A percentile compares a stretch with the other conserved stretches of the same genome.
Conservation (phyloP, 805 yeast genomes). For the Sugiyamaella marilandica region DNA sequence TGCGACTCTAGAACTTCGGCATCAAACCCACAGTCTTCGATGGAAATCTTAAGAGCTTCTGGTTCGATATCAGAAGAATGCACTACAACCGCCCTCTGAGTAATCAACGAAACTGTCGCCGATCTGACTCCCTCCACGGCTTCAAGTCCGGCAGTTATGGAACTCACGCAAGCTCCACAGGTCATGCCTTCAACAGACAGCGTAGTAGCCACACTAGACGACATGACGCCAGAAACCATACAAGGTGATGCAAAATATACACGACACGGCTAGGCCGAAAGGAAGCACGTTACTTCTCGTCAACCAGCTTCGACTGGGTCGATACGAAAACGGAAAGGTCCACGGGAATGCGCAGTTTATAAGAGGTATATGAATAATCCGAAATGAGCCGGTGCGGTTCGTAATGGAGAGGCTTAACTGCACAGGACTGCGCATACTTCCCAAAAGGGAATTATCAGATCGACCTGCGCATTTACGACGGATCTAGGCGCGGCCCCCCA, state of each 20-base stretch:
- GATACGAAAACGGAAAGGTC: too few relatives aligned
- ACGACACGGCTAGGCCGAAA: not conserved
- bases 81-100: conserved; percentile 62
- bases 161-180: conserved; percentile 75
- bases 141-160: conserved; percentile 55
- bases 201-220: conserved; percentile 10
- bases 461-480: too few relatives aligned
- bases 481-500: too few relatives aligned
- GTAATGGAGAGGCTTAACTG: too few relatives aligned
- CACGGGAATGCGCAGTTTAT: not conserved
- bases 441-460: too few relatives aligned
- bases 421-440: too few relatives aligned
- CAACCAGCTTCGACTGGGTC: too few relatives aligned
- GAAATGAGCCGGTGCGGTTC: too few relatives aligned
- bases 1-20: conserved; percentile 31
- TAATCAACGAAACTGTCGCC: conserved; percentile 65
- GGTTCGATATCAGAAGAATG: conserved; percentile 39
- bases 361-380: too few relatives aligned
- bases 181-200: conserved; percentile 72
- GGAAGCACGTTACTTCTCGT: too few relatives aligned
- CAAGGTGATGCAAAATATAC: not conserved
- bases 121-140: conserved; percentile 45
- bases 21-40: conserved; percentile 78
- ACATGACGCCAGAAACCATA: too few relatives aligned
- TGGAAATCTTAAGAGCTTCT: conserved; percentile 43